Conservation (phyloP, 2,329 filamentous ascomycete genomes). For the Byssoonygena ceratinophila region DNA sequence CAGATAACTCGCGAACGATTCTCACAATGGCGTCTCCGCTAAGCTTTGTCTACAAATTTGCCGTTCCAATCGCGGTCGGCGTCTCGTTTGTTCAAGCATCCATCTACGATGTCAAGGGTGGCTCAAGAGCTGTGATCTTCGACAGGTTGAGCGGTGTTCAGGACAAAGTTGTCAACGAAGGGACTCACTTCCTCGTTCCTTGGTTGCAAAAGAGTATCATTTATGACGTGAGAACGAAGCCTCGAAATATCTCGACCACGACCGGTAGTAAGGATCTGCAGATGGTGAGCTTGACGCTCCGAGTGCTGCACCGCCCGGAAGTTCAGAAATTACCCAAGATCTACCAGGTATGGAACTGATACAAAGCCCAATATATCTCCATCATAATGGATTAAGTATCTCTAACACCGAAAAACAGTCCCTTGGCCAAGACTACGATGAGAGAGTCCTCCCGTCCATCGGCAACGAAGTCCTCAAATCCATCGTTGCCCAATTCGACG, state of each 20-base stretch:
- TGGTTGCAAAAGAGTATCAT: constrained; percentile 93
- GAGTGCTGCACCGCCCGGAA: constrained; percentile 88
- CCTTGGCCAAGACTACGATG: constrained; percentile 96
- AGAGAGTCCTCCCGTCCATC: constrained; percentile 94
- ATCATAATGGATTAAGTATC: not conserved
- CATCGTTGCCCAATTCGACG: constrained; percentile 97
- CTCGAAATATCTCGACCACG: constrained; percentile 91
- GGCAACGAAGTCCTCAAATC: constrained; percentile 98
- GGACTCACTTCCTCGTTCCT: constrained; percentile 89
- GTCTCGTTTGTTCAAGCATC: constrained; percentile 61
- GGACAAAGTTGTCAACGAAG: constrained; percentile 85
- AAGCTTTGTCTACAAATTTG: constrained; percentile 36
- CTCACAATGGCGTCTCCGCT: constrained; percentile 40
- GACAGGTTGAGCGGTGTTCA: constrained; percentile 86
- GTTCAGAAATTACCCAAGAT: constrained; percentile 91
- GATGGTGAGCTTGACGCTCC: constrained; percentile 97
- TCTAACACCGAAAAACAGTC: constrained; percentile 49
- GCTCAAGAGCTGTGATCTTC: constrained; percentile 93
- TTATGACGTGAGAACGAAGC: constrained; percentile 96
- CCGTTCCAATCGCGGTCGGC: constrained; percentile 62
- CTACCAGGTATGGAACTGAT: constrained; percentile 66
- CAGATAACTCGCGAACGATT: constrained; percentile 11
- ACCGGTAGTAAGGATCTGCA: constrained; percentile 98
- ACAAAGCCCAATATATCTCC: too few relatives aligned
- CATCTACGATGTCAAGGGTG: constrained; percentile 94